These are phyloP conservation scores for Russula earlei DNA, from an alignment of 768 basidiomycete genomes.

Conservation along the genomic window DNA sequence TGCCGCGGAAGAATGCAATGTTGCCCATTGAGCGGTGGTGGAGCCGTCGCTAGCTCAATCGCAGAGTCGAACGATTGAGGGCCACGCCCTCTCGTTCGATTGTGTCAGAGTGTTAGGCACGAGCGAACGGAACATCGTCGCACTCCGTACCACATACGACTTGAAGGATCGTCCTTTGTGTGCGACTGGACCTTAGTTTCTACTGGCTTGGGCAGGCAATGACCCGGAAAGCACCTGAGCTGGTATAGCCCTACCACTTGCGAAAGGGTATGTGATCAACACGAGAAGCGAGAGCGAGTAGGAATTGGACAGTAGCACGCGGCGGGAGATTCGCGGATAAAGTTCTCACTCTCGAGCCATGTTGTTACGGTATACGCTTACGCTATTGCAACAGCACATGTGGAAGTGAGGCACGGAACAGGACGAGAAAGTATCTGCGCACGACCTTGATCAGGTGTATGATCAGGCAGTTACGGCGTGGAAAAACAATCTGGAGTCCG, in stretches of 20 bases:
- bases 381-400: no score
- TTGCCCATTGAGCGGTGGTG: constrained; percentile 27
- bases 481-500: no score
- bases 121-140: constrained; percentile 43
- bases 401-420: no score
- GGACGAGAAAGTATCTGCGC: no score
- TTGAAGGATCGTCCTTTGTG: constrained; percentile 41
- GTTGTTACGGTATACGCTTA: no score
- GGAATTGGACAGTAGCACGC: no score
- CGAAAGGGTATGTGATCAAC: no score
- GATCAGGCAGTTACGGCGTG: no score
- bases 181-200: constrained; percentile 21
- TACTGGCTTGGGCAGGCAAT: not conserved
- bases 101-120: constrained; percentile 40
- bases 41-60: constrained; percentile 15
- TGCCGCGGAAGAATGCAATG: constrained; percentile 36
- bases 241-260: constrained; percentile 33
- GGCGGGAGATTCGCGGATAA: no score
- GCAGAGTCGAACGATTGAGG: constrained; percentile 36
- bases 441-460: no score
- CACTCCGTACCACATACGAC: constrained; percentile 36
- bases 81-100: constrained; percentile 39
- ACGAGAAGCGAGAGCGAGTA: no score
- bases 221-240: constrained; percentile 28
- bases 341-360: no score